These are phyloP conservation scores for Leishmania gerbilli DNA, from an alignment of 208 protist species.

Conservation along the genomic window DNA sequence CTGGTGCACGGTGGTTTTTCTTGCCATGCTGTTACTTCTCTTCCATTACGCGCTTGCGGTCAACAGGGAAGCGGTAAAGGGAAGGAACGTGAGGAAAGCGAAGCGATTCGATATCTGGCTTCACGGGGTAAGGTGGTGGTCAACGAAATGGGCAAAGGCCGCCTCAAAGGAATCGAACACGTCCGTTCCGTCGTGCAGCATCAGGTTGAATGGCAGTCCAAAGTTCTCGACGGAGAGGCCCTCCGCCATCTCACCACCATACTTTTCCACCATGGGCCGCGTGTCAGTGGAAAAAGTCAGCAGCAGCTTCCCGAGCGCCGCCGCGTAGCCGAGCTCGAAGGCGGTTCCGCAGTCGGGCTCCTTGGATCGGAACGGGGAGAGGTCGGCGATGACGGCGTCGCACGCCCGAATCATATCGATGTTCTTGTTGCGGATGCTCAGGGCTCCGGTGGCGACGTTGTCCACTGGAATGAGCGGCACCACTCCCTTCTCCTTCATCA, in stretches of 20 bases:
- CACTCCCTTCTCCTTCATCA: slow-evolving; percentile 41
- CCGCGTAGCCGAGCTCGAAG: slow-evolving; percentile 85
- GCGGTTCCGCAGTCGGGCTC: slow-evolving; percentile 81
- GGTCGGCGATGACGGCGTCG: slow-evolving; percentile 82
- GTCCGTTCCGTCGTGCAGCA: slow-evolving; percentile 59
- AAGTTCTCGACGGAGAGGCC: slow-evolving; percentile 70
- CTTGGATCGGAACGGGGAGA: slow-evolving; percentile 79
- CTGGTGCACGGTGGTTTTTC: background rate
- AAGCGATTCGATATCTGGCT: background rate
- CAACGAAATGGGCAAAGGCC: slow-evolving; percentile 56
- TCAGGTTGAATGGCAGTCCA: slow-evolving; percentile 80
- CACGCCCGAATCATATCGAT: slow-evolving; percentile 74
- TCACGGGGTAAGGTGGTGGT: slow-evolving; percentile 9
- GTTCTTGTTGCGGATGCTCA: slow-evolving; percentile 74
- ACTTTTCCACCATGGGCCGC: slow-evolving; percentile 65
- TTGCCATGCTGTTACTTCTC: background rate
- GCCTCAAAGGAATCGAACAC: slow-evolving; percentile 73
- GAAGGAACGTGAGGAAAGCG: background rate
- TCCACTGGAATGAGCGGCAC: slow-evolving; percentile 68
- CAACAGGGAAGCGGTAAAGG: background rate
- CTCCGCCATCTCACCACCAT: slow-evolving; percentile 50
- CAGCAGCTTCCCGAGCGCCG: slow-evolving; percentile 66
- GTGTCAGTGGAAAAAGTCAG: slow-evolving; percentile 63
- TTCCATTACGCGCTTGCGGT: background rate
- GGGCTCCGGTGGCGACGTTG: slow-evolving; percentile 38